Base-by-base conservation (phyloP, 2,329 filamentous ascomycete species). In the Calonectria multiphialidica region DNA sequence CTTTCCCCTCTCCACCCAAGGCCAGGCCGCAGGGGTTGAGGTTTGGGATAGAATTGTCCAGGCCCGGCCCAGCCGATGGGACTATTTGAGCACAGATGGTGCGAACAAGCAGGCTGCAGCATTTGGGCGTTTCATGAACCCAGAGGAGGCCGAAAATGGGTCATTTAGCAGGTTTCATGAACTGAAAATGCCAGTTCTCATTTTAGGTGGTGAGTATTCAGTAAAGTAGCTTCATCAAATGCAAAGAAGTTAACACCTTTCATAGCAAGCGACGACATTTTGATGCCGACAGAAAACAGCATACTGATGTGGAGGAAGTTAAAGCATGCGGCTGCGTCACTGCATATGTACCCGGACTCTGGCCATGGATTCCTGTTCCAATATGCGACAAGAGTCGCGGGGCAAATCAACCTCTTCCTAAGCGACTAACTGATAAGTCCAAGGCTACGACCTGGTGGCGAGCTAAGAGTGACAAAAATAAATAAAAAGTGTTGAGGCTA, bases 241-340 rank as follows among this genome's bases (percentile, higher is more conserved):
- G 5, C 5, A 8, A n/a, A 10, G 6, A 76, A 76, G 81, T 75
- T 23, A 45, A 49, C 13, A 3, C 12, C 25, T 6, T 74, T 30
- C 1, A 6, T 18, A 83, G 80, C 83, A 55, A 80, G 78, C 68
- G 73, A 83, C 40, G 83, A 83, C 74, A 59, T 83, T 42, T 68
- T 84, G 28, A 50, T 83, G 5, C 83, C 84, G 5, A 83, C 81
- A 0, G 81, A 82, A 28, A 84, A 85, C 49, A 86, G 83, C 70
- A 81, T 82, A 15, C 47, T 83, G 18, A 78, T 85, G 78, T 84
- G 83, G 81, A 80, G 80, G 62, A 82, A 81, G 73, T 61, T 85
- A 49, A 80, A 77, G 47, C 76, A 79, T 30, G 72, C 75, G 4
- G 74, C 78, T 18, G 81, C 80, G 18, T 81, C 81, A 50, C 74